Base-by-base conservation (phyloP, 352 stramenopile genomes). In the Phytopythium helicoides region DNA sequence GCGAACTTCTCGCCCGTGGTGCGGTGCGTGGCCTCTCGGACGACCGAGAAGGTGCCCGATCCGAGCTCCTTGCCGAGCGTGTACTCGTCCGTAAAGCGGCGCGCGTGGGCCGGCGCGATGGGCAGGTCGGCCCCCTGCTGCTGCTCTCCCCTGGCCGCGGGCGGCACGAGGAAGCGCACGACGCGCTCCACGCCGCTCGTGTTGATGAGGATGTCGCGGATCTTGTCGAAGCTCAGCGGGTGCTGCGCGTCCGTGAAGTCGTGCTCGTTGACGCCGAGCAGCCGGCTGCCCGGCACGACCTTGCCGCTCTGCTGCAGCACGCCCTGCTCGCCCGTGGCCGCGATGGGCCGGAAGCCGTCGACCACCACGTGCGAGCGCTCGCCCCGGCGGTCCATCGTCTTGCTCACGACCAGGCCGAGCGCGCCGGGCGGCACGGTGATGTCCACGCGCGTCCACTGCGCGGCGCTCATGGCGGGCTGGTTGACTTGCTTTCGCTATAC, bases 321-420 rank as follows among this genome's bases (percentile, higher is more conserved):
- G 36, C 84, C 81, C 16, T 46, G 44, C 37, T 79, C 53, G 48
- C 66, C 78, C 15, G 69, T 58, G n/a, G 42, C 50, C 3, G 64
- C 63, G 3, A 81, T 71, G 37, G 80, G 75, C 5, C 81, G 79
- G 60, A 94, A 94, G 54, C 77, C 76, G 52, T 94, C 81, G 28
- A 94, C 77, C 15, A 92, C 57, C 22, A 89, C 73, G 48, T 81
- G 69, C 31, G 40, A 56, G 33, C 34, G 47, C 34, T 53, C 47
- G 35, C 66, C 60, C 28, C 66, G 68, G 52, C 37, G 65, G 37
- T 16, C 53, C 25, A 56, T 39, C 2, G 48, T 68, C 52, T 89
- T 85, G 45, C 76, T 91, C 31, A 94, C 78, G 58, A 94, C 79
- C 25, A 94, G 79, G 0, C 81, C 84, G 1, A 94, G 65, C 1